phyloP scores from a whole-genome alignment of 257 asterid species.

The Rhazya stricta region DNA sequence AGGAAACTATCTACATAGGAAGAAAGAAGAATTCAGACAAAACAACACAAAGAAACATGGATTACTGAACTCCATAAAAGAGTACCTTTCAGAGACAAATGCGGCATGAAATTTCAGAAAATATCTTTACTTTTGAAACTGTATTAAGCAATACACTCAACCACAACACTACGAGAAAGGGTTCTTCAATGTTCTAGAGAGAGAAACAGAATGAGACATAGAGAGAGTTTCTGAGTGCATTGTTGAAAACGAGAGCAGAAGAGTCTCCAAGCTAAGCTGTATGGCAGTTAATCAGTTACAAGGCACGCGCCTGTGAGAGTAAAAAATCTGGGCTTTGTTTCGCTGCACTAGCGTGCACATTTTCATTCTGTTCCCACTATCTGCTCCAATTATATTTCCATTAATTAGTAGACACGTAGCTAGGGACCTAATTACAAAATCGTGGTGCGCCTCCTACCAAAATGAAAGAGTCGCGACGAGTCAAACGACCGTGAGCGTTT shows the following conservation, averaged over 20 bases:
- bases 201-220: not conserved
- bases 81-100: not conserved
- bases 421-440: too few relatives aligned
- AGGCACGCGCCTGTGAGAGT: constrained; percentile 22
- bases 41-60: not conserved
- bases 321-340: not conserved
- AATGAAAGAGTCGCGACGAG: too few relatives aligned
- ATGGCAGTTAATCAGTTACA: constrained; percentile 41
- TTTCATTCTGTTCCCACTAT: too few relatives aligned
- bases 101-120: not conserved
- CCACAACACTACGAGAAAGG: not conserved
- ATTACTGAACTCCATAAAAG: not conserved
- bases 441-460: too few relatives aligned
- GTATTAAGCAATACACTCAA: not conserved
- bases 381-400: too few relatives aligned
- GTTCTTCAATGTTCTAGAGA: not conserved
- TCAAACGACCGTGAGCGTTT: too few relatives aligned
- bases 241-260: not conserved
- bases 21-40: not conserved
- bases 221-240: not conserved
- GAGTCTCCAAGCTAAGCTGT: constrained; percentile 7
- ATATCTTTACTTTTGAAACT: not conserved
- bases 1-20: not conserved
- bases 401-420: too few relatives aligned
- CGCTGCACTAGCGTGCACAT: too few relatives aligned